phyloP scores from a whole-genome alignment of 2,329 filamentous ascomycete genomes.

The Fusarium redolens region DNA sequence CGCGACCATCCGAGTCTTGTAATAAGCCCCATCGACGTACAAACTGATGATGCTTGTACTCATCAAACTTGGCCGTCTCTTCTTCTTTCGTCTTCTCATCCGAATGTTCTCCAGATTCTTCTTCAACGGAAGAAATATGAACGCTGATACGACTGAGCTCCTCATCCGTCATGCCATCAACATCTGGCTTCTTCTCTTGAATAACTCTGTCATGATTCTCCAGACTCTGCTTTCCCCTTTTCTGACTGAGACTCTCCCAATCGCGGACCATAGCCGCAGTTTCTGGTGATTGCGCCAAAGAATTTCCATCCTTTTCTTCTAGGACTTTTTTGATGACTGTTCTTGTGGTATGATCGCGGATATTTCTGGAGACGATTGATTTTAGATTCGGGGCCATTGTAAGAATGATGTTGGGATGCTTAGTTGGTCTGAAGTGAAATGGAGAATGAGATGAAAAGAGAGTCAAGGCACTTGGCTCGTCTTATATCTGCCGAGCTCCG shows the following conservation, averaged over 20 bases:
- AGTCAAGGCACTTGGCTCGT: background rate
- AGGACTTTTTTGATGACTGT: conserved; percentile 1
- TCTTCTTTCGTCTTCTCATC: background rate
- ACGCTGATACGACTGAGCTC: conserved; percentile 8
- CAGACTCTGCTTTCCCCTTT: background rate
- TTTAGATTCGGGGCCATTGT: conserved; percentile 10
- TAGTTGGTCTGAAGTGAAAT: background rate
- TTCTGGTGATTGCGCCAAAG: background rate
- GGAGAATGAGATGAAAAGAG: background rate
- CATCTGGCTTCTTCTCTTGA: background rate
- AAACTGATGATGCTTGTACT: conserved; percentile 25
- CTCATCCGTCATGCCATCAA: conserved; percentile 11
- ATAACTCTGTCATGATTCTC: background rate
- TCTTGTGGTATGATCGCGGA: conserved; percentile 5
- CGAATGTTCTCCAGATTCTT: background rate
- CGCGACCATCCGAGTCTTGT: conserved; percentile 4
- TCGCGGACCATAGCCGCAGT: conserved; percentile 10
- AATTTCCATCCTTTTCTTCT: background rate
- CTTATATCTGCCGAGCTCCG: background rate
- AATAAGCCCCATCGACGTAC: conserved; percentile 15
- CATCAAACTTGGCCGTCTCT: background rate
- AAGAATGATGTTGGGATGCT: background rate
- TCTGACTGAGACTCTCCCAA: background rate
- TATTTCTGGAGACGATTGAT: background rate
- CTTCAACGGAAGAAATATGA: background rate